Base-by-base conservation (phyloP, 306 rosid species). In the Prunus armeniaca region DNA sequence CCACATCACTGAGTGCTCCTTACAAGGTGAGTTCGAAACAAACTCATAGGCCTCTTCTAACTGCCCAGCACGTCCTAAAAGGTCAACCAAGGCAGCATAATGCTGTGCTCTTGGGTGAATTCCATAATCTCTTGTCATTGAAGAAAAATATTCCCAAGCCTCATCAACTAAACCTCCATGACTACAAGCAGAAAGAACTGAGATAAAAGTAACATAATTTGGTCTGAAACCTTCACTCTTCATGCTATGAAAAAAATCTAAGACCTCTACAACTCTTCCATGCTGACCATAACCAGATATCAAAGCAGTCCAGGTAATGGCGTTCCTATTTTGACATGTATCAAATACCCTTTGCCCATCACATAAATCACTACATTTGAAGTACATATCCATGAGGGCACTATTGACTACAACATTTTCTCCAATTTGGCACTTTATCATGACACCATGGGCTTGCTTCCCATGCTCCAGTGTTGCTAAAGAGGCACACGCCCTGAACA, bases 181-280 rank as follows among this genome's bases (percentile, higher is more conserved):
- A 79, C 96, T 84, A 79, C 94, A 90, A 77, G 98, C 96, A 76
- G 86, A 83, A 76, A 93, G 86, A 79, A 93, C 96, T n/a, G 91
- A 90, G 50, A 90, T 88, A 84, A 89, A 90, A 66, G 96, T 93
- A 46, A 91, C 93, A 80, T 79, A 78, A 72, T 87, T 93, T 25
- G 97, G 97, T 69, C 84, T 84, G 79, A 82, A 76, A 54, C 84
- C 95, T 83, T 91, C 93, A 41, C 69, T 72, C 68, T 80, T 80
- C 98, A 93, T 89, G 83, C 84, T 75, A 65, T 66, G 72, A 41
- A 88, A 91, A 49, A 76, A 79, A 41, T 84, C 87, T 65, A 93
- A 82, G 83, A 91, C 98, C 78, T 89, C 91, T 9, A 38, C 30
- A 55, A 87, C 80, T 81, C 73, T 79, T 81, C 96, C 96, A 72